Evolutionary conservation across 2,329 filamentous ascomycete genomes (phyloP), one percentile per base, ranked within the genome.

Genomic region (Neonectria magnoliae): DNA sequence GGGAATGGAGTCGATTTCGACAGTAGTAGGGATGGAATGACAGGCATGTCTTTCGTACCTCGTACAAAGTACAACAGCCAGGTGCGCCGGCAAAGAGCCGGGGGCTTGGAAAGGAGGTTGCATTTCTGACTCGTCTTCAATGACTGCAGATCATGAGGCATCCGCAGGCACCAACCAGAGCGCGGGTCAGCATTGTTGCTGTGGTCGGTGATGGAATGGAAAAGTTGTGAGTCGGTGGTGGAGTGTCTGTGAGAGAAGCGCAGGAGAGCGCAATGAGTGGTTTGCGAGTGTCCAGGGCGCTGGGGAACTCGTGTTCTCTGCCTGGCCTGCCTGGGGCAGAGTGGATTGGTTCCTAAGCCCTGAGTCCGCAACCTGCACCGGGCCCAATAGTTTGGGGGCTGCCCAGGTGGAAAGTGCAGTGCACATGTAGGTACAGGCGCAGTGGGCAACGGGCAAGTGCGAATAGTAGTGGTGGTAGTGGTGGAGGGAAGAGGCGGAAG

Each of bases 281-380:
- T 25, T 54, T 58, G 18, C 20, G 11, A 48, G 11, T 42, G 58
- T 57, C 54, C 20, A 31, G 44, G 52, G 48, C 33, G 36, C 20
- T 29, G 53, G n/a, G 48, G 62, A 58, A 60, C 56, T 54, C 60
- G 61, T 66, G 64, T 56, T 68, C 62, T 64, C 70, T 73, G 70
- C 70, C 70, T 72, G 65, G 58, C 65, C 61, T 73, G 65, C 70
- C 70, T 71, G 68, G 60, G 63, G 64, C 62, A 65, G 60, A 53
- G 66, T 69, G 61, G 57, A 64, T 53, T 59, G 48, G 54, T 71
- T 65, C 66, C 68, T 64, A 51, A 55, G 57, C 56, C 44, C 18
- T 13, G n/a, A 51, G 31, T 29, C 18, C 53, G 44, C 53, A 45
- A 62, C 38, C 57, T 36, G 22, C 25, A 33, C 20, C 38, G 20